A percentile compares a stretch with the other conserved stretches of the same genome.
Conservation (phyloP, 1,284 basidiomycete species). For the Neotropicomus parvogracilis region DNA sequence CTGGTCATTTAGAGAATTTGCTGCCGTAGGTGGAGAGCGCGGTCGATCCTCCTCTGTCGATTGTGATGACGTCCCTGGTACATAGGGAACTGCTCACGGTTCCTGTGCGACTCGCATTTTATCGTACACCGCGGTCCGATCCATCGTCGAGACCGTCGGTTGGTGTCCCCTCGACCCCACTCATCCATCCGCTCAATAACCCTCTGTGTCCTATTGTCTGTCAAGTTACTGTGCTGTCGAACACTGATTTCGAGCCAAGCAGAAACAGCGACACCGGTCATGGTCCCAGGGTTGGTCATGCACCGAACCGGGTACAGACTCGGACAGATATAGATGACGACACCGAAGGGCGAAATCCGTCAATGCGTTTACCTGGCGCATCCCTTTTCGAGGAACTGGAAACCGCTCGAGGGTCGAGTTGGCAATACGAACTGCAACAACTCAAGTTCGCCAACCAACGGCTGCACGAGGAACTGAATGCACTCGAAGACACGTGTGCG, state of each 20-base stretch:
- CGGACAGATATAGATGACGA: background rate
- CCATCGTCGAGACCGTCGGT: slow-evolving; percentile 3
- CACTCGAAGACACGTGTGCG: slow-evolving; percentile 41
- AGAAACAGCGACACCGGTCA: background rate
- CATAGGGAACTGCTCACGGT: slow-evolving; percentile 22
- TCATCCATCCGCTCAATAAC: slow-evolving; percentile 20
- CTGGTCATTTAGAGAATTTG: background rate
- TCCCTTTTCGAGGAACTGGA: slow-evolving; percentile 78
- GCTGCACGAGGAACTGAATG: slow-evolving; percentile 65
- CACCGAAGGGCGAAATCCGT: background rate
- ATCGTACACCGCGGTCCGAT: slow-evolving; percentile 19
- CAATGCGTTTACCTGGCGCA: slow-evolving; percentile 32
- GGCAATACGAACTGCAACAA: slow-evolving; percentile 92
- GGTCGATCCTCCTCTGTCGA: slow-evolving; percentile 18
- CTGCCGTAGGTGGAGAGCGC: slow-evolving; percentile 5
- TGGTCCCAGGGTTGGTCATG: background rate
- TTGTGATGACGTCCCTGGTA: slow-evolving; percentile 25
- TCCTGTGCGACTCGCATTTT: slow-evolving; percentile 29
- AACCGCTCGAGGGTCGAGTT: slow-evolving; percentile 63
- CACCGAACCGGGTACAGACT: background rate
- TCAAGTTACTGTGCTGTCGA: slow-evolving; percentile 29
- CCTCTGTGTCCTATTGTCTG: slow-evolving; percentile 30
- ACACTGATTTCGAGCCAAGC: slow-evolving; percentile 3
- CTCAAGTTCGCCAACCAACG: slow-evolving; percentile 72
- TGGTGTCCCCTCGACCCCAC: background rate